Evolutionary conservation across 345 rosid genomes (phyloP).

Genomic region (Eucalyptus fibrosa): DNA sequence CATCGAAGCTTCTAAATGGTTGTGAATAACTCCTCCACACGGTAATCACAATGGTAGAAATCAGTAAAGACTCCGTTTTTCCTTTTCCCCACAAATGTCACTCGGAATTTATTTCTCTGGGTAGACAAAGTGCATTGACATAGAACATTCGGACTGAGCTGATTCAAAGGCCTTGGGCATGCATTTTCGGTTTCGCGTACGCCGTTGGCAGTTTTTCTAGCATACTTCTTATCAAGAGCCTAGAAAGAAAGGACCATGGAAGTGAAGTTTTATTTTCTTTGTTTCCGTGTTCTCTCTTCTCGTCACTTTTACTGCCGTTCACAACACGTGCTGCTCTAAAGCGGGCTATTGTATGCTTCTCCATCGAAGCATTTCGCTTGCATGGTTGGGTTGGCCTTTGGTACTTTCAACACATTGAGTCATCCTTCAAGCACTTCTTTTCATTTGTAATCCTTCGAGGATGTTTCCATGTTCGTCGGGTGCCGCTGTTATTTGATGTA

Average conservation of each 20-base stretch:
- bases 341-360: neutral
- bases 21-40: neutral
- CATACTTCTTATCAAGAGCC: neutral
- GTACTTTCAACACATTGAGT: neutral
- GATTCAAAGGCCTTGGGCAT: neutral
- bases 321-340: neutral
- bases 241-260: neutral
- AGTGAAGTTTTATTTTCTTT: neutral
- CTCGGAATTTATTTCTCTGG: neutral
- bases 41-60: neutral
- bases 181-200: neutral
- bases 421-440: neutral
- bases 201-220: neutral
- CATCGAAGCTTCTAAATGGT: neutral
- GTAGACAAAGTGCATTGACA: neutral
- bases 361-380: neutral
- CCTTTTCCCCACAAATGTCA: neutral
- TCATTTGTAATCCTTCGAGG: constrained; percentile 18
- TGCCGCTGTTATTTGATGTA: constrained; percentile 55
- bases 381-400: neutral
- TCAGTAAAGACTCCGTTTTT: neutral
- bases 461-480: constrained; percentile 44
- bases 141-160: neutral
- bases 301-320: neutral
- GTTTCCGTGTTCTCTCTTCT: neutral